Conservation (phyloP, 2,329 filamentous ascomycete genomes). For the Aureobasidium mangrovei region DNA sequence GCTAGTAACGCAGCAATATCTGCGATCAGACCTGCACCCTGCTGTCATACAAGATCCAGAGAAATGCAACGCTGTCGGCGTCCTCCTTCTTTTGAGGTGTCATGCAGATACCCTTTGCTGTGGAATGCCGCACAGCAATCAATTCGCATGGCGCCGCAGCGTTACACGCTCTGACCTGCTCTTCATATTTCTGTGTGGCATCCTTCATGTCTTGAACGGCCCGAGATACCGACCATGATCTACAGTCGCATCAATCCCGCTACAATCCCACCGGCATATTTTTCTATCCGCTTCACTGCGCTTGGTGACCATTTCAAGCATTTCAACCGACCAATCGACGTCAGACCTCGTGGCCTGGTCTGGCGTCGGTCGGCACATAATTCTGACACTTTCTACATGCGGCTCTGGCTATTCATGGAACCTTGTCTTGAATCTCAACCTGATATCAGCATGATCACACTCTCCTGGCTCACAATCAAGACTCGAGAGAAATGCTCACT, state of each 20-base stretch:
- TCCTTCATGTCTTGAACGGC: slow-evolving; percentile 2
- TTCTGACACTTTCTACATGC: neutral
- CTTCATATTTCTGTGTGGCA: neutral
- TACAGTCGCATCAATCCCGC: neutral
- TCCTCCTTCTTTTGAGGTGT: neutral
- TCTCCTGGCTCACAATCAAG: no score
- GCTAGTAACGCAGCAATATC: slow-evolving; percentile 5
- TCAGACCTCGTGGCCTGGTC: neutral
- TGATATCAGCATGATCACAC: no score
- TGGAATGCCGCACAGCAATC: neutral
- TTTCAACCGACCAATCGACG: neutral
- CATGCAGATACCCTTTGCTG: slow-evolving; percentile 2
- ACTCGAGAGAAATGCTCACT: no score
- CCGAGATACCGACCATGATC: slow-evolving; percentile 7
- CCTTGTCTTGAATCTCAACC: slow-evolving; percentile 1
- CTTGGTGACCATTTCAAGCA: neutral
- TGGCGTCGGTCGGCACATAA: no score
- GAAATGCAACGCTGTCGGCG: slow-evolving; percentile 4
- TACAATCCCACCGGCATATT: no score
- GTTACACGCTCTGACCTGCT: neutral
- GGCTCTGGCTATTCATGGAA: slow-evolving; percentile 4
- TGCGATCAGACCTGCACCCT: neutral
- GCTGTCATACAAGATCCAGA: neutral
- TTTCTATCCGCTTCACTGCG: no score
- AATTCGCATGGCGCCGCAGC: neutral